Evolutionary conservation across 805 yeast genomes (phyloP).

Genomic region (Lipomyces mesembrius): DNA sequence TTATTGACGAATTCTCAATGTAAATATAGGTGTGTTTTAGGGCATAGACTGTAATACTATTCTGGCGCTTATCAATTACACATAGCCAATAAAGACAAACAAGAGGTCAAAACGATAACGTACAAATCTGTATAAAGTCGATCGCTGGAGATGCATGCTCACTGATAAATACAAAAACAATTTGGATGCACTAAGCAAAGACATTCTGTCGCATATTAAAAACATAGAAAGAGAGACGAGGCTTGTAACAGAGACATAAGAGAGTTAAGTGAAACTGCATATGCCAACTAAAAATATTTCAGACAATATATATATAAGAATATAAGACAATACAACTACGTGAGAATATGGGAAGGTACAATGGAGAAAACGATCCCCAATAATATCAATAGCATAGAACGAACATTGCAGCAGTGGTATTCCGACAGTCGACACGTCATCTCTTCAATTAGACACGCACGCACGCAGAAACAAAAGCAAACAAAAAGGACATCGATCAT

Average conservation of each 20-base stretch:
- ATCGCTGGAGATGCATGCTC: neutral
- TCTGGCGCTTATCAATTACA: neutral
- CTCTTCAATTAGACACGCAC: neutral
- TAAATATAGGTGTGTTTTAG: constrained; percentile 7
- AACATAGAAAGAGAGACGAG: neutral
- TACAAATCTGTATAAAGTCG: neutral
- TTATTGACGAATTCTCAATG: constrained; percentile 30
- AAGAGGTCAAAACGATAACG: neutral
- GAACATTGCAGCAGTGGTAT: neutral
- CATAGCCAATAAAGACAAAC: neutral
- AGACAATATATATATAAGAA: neutral
- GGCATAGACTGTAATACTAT: neutral
- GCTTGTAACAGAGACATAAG: neutral
- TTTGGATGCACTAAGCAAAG: neutral
- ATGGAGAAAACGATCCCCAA: neutral
- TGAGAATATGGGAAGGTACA: neutral
- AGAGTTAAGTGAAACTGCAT: neutral
- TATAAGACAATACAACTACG: neutral
- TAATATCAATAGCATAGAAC: neutral
- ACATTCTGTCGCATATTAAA: neutral
- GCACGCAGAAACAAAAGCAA: neutral
- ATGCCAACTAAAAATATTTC: neutral
- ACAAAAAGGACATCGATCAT: neutral
- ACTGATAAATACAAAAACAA: neutral
- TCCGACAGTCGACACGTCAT: neutral